Conservation (phyloP, 202 grass and related monocot species). For the Dendrocalamus latiflorus region DNA sequence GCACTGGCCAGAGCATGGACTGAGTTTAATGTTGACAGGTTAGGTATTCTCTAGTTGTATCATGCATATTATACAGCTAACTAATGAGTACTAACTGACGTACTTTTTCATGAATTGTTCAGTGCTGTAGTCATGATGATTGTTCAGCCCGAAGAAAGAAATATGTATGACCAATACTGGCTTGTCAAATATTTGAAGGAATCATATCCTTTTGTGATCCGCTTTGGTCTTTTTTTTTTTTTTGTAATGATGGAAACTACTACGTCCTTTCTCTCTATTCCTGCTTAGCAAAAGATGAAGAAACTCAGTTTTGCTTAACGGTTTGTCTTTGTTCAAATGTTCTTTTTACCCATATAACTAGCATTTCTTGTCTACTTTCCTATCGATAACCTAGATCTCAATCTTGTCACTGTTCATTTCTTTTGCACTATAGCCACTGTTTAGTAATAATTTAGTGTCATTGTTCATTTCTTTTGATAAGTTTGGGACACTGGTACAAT, state of each 20-base stretch:
- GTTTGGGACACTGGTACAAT: background rate
- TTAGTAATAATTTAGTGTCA: background rate
- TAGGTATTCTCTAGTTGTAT: conserved; percentile 13
- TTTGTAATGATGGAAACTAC: background rate
- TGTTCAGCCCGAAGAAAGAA: no score
- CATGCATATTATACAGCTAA: conserved; percentile 1
- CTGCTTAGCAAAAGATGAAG: background rate
- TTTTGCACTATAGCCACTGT: background rate
- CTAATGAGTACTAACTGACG: conserved; percentile 17
- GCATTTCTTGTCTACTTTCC: background rate
- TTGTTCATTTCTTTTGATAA: no score
- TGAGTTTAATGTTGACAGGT: conserved; percentile 81
- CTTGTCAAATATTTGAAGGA: conserved; percentile 68
- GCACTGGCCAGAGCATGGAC: conserved; percentile 78
- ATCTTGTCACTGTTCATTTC: conserved; percentile 1
- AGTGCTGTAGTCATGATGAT: conserved; percentile 92
- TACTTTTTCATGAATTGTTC: conserved; percentile 26
- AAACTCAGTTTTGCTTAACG: background rate
- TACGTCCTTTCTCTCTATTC: background rate
- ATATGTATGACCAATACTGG: no score
- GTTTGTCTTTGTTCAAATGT: background rate
- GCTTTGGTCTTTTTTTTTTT: background rate
- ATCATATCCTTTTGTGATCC: conserved; percentile 78
- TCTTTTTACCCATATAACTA: background rate
- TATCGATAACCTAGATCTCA: conserved; percentile 12